Evolutionary conservation across 2,329 filamentous ascomycete species (phyloP).

Genomic region (Paramyrothecium roridum): DNA sequence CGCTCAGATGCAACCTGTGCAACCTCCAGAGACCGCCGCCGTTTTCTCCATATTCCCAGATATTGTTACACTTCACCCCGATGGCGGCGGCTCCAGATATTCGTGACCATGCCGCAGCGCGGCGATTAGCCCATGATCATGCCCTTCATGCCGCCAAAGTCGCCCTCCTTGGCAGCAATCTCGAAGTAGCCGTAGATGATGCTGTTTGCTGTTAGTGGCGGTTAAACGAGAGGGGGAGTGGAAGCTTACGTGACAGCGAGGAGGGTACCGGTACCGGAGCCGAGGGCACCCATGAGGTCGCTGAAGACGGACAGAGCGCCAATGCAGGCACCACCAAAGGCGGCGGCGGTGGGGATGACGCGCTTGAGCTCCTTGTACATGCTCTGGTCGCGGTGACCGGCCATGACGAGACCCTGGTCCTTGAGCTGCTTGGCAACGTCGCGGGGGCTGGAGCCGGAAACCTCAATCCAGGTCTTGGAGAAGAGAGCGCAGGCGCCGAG

Average conservation of each 20-base stretch:
- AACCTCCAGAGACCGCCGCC: not conserved
- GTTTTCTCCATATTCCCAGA: not conserved
- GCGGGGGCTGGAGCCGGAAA: conserved; percentile 93
- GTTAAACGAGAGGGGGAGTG: not conserved
- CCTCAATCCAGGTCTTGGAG: conserved; percentile 99
- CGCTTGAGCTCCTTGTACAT: conserved; percentile 99
- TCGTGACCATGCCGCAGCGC: not conserved
- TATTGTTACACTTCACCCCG: not conserved
- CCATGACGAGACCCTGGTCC: conserved; percentile 99
- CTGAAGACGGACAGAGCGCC: conserved; percentile 93
- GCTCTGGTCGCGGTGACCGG: conserved; percentile 97
- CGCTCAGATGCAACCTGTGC: not conserved
- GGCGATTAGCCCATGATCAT: conserved; percentile 64
- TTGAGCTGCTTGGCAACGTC: conserved; percentile 99
- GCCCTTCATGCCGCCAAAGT: conserved; percentile 78
- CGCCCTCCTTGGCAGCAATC: conserved; percentile 97
- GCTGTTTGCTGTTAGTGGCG: conserved; percentile 45
- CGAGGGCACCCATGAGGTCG: conserved; percentile 92
- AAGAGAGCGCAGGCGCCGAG: conserved; percentile 95
- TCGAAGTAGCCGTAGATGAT: conserved; percentile 99
- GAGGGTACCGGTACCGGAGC: conserved; percentile 95
- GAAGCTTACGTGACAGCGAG: conserved; percentile 92
- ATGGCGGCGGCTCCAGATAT: not conserved
- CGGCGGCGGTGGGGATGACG: conserved; percentile 95
- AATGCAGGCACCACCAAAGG: conserved; percentile 98